These are phyloP conservation scores for Naganishia antarctica DNA, from an alignment of 768 basidiomycete species.

Conservation along the genomic window DNA sequence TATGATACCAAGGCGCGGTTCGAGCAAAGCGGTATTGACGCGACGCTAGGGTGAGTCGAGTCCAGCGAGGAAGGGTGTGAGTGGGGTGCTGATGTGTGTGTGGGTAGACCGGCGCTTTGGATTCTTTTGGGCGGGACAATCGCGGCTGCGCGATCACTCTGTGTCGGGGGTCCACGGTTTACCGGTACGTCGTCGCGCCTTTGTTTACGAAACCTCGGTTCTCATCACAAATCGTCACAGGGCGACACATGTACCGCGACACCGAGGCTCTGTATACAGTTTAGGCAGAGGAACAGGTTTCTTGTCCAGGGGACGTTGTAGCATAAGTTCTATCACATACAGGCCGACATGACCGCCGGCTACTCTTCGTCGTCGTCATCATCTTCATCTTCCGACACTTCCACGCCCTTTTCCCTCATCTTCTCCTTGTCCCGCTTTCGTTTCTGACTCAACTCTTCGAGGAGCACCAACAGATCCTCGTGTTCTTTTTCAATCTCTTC, in stretches of 20 bases:
- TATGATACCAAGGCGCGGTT: slow-evolving; percentile 22
- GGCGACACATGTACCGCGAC: slow-evolving; percentile 28
- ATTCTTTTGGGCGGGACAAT: slow-evolving; percentile 24
- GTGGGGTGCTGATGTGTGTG: background rate
- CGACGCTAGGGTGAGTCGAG: slow-evolving; percentile 25
- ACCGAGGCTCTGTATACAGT: slow-evolving; percentile 25
- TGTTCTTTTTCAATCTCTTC: slow-evolving; percentile 91
- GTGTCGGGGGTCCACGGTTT: slow-evolving; percentile 28
- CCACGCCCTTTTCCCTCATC: slow-evolving; percentile 68
- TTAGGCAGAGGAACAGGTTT: background rate
- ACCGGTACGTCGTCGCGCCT: slow-evolving; percentile 4
- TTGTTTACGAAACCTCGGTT: no score
- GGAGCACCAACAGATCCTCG: slow-evolving; percentile 84
- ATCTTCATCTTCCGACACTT: slow-evolving; percentile 82
- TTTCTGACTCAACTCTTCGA: slow-evolving; percentile 87
- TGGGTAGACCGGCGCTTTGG: slow-evolving; percentile 23
- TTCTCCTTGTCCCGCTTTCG: slow-evolving; percentile 73
- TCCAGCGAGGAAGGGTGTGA: no score
- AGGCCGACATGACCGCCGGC: background rate
- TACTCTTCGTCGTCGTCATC: slow-evolving; percentile 64
- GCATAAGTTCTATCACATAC: background rate
- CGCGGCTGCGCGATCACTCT: slow-evolving; percentile 13
- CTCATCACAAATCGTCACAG: background rate
- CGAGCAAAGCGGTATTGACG: slow-evolving; percentile 4
- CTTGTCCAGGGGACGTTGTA: background rate